These are phyloP conservation scores for Pterulicium gracile DNA, from an alignment of 1,284 basidiomycete genomes.

Conservation along the genomic window DNA sequence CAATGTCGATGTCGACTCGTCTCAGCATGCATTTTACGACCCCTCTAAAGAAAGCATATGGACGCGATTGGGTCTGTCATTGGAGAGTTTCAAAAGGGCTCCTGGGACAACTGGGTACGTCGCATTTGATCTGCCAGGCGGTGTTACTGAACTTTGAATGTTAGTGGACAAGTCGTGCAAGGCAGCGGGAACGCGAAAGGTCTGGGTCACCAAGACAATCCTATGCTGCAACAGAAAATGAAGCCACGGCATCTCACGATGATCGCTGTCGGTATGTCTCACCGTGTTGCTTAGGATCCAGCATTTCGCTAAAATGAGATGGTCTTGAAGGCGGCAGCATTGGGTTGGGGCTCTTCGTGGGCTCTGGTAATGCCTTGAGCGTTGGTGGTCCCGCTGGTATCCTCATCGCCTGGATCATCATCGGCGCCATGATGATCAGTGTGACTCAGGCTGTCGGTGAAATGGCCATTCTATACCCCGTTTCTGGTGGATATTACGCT, in stretches of 20 bases:
- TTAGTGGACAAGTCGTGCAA: slow-evolving; percentile 24
- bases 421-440: slow-evolving; percentile 34
- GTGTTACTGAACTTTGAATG: no score
- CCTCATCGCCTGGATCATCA: slow-evolving; percentile 31
- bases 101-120: slow-evolving; percentile 31
- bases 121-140: neutral
- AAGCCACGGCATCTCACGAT: slow-evolving; percentile 32
- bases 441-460: slow-evolving; percentile 37
- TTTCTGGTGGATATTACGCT: slow-evolving; percentile 41
- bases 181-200: slow-evolving; percentile 14
- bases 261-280: slow-evolving; percentile 34
- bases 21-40: slow-evolving; percentile 22
- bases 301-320: neutral
- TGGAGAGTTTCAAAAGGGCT: slow-evolving; percentile 33
- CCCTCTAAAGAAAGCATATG: slow-evolving; percentile 31
- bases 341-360: slow-evolving; percentile 43
- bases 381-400: slow-evolving; percentile 30
- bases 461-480: slow-evolving; percentile 43
- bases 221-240: slow-evolving; percentile 38
- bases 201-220: slow-evolving; percentile 24
- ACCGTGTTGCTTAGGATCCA: neutral
- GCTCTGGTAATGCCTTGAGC: slow-evolving; percentile 32
- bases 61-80: slow-evolving; percentile 28
- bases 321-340: slow-evolving; percentile 34
- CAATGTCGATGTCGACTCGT: neutral